Evolutionary conservation across 2,329 filamentous ascomycete species (phyloP).

Genomic region (Lecanicillium sp.): DNA sequence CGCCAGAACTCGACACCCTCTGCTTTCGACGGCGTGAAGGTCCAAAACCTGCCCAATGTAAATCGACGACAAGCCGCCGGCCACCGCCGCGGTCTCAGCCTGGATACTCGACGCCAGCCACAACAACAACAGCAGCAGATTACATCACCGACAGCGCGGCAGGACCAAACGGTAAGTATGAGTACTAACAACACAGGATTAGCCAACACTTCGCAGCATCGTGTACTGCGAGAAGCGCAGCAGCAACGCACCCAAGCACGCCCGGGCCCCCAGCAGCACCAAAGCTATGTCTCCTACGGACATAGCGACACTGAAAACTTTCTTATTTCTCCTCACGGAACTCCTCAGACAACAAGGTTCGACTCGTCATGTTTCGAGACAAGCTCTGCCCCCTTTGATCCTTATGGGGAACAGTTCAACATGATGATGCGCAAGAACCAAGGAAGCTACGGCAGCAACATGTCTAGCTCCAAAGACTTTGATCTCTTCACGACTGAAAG

Average conservation of each 20-base stretch:
- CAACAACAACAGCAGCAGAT: conserved; percentile 10
- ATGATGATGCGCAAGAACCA: conserved; percentile 41
- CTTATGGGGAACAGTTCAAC: conserved; percentile 34
- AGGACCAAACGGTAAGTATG: conserved; percentile 39
- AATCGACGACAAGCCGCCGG: conserved; percentile 34
- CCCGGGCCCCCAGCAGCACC: conserved; percentile 51
- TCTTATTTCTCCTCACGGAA: conserved; percentile 47
- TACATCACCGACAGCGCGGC: conserved; percentile 19
- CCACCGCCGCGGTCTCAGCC: conserved; percentile 78
- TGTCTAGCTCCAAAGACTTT: conserved; percentile 38
- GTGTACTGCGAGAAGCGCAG: conserved; percentile 78
- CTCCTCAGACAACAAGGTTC: conserved; percentile 47
- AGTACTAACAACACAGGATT: conserved; percentile 49
- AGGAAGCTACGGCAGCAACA: conserved; percentile 30
- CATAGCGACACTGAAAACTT: conserved; percentile 43
- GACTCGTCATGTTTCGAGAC: conserved; percentile 37
- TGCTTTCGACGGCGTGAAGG: conserved; percentile 68
- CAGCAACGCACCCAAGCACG: conserved; percentile 71
- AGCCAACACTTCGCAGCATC: conserved; percentile 57
- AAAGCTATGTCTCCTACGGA: conserved; percentile 21
- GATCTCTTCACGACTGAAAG: conserved; percentile 41
- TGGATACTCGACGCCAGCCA: conserved; percentile 64
- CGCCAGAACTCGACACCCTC: conserved; percentile 82
- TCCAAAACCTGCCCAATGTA: conserved; percentile 54
- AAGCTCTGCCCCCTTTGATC: conserved; percentile 39